These are phyloP conservation scores for Endothia cerciana DNA, from an alignment of 2,329 filamentous ascomycete genomes.

Conservation along the genomic window DNA sequence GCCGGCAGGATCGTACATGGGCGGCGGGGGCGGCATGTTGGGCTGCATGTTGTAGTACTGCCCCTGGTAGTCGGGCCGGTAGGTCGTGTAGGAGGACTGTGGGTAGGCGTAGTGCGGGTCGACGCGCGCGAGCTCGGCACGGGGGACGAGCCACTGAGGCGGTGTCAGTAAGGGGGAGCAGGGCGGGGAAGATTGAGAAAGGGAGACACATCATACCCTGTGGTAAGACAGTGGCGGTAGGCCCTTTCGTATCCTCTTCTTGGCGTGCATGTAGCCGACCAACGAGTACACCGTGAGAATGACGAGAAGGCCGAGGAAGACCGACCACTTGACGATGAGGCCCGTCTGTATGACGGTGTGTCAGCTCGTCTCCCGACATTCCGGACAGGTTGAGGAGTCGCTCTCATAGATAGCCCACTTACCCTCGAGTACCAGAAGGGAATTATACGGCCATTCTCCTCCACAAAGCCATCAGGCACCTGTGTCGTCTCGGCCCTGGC, in stretches of 20 bases:
- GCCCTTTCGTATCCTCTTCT: conserved; percentile 66
- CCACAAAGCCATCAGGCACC: conserved; percentile 34
- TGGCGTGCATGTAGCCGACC: conserved; percentile 72
- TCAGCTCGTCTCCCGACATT: background rate
- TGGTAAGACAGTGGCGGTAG: conserved; percentile 71
- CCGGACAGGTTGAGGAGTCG: background rate
- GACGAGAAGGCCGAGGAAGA: conserved; percentile 66
- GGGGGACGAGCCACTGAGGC: conserved; percentile 57
- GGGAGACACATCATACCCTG: conserved; percentile 51
- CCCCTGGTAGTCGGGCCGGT: conserved; percentile 41
- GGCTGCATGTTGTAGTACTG: conserved; percentile 54
- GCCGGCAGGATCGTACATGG: conserved; percentile 58
- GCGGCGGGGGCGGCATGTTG: conserved; percentile 58
- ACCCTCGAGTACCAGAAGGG: conserved; percentile 47
- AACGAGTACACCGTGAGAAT: conserved; percentile 65
- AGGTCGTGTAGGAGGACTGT: conserved; percentile 45
- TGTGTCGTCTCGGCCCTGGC: conserved; percentile 8
- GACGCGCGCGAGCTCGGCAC: conserved; percentile 48
- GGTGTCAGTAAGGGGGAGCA: conserved; percentile 1
- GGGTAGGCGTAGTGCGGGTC: conserved; percentile 55
- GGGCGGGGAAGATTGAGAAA: background rate
- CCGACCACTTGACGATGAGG: conserved; percentile 70
- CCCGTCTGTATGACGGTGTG: conserved; percentile 51
- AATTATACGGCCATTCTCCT: conserved; percentile 37
- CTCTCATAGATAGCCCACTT: conserved; percentile 26